These are phyloP conservation scores for Penicillium psychrosexuale DNA, from an alignment of 2,329 filamentous ascomycete species.

Conservation along the genomic window DNA sequence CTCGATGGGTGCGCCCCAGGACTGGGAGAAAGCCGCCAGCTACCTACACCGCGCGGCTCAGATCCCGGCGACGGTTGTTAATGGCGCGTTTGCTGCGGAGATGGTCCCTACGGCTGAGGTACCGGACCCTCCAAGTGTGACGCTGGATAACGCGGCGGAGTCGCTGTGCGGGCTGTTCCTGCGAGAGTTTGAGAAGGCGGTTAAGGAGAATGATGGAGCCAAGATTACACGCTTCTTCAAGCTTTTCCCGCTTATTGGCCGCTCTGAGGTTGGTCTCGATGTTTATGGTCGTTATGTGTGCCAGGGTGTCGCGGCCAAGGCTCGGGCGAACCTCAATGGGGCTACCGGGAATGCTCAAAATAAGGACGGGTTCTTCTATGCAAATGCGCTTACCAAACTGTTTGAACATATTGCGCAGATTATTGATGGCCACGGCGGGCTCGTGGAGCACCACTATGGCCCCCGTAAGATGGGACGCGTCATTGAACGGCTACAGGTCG, in stretches of 20 bases:
- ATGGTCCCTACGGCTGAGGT: slow-evolving; percentile 96
- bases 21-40: slow-evolving; percentile 94
- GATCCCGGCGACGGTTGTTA: slow-evolving; percentile 74
- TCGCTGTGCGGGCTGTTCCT: slow-evolving; percentile 87
- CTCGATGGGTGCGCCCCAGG: slow-evolving; percentile 95
- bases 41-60: slow-evolving; percentile 81
- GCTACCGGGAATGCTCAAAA: slow-evolving; percentile 57
- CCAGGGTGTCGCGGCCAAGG: slow-evolving; percentile 82
- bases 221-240: slow-evolving; percentile 97
- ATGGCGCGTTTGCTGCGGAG: slow-evolving; percentile 81
- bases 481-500: slow-evolving; percentile 86
- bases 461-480: slow-evolving; percentile 90
- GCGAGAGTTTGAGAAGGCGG: slow-evolving; percentile 90
- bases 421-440: slow-evolving; percentile 81
- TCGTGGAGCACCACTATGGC: slow-evolving; percentile 94
- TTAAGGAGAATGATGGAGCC: slow-evolving; percentile 78
- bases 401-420: slow-evolving; percentile 99
- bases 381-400: slow-evolving; percentile 80
- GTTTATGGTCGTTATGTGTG: slow-evolving; percentile 96
- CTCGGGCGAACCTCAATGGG: slow-evolving; percentile 74
- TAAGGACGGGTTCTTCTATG: slow-evolving; percentile 86
- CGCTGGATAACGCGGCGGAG: slow-evolving; percentile 81
- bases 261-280: slow-evolving; percentile 84
- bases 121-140: slow-evolving; percentile 83
- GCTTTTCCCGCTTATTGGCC: slow-evolving; percentile 88